These are phyloP conservation scores for Mitragyna speciosa DNA, from an alignment of 257 asterid species.

Conservation along the genomic window DNA sequence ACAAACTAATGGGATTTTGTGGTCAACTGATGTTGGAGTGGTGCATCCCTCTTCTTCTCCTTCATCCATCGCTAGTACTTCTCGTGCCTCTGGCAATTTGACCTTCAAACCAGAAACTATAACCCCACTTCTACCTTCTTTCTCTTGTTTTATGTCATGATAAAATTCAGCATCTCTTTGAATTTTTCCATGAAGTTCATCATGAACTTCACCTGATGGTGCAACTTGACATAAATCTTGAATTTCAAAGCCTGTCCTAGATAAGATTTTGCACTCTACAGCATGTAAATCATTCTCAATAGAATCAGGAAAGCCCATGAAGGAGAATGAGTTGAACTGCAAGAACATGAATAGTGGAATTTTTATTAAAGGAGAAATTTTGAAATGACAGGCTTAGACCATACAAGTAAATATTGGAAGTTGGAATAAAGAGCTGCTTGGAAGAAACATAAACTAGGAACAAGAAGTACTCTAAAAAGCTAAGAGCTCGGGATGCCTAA, in stretches of 20 bases:
- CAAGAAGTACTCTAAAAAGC: constrained; percentile 7
- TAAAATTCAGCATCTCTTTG: constrained; percentile 14
- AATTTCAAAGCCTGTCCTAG: constrained; percentile 11
- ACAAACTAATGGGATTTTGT: constrained; percentile 27
- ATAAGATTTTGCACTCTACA: constrained; percentile 24
- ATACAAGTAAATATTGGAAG: not conserved
- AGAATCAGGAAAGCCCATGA: constrained; percentile 42
- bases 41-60: constrained; percentile 29
- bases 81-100: constrained; percentile 17
- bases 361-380: not conserved
- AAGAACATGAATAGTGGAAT: constrained; percentile 19
- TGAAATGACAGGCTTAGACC: not conserved
- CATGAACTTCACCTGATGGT: constrained; percentile 9
- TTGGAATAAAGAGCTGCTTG: constrained; percentile 7
- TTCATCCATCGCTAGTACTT: not conserved
- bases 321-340: constrained; percentile 6
- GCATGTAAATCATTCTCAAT: constrained; percentile 29
- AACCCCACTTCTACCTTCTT: constrained; percentile 3
- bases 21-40: constrained; percentile 54
- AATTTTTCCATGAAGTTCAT: not conserved
- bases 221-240: constrained; percentile 13
- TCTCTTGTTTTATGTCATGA: not conserved
- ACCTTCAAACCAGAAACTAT: constrained; percentile 28
- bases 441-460: constrained; percentile 12
- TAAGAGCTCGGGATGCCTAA: constrained; percentile 12